Evolutionary conservation across 768 basidiomycete genomes (phyloP).

Genomic region (Boletellus ananiceps): DNA sequence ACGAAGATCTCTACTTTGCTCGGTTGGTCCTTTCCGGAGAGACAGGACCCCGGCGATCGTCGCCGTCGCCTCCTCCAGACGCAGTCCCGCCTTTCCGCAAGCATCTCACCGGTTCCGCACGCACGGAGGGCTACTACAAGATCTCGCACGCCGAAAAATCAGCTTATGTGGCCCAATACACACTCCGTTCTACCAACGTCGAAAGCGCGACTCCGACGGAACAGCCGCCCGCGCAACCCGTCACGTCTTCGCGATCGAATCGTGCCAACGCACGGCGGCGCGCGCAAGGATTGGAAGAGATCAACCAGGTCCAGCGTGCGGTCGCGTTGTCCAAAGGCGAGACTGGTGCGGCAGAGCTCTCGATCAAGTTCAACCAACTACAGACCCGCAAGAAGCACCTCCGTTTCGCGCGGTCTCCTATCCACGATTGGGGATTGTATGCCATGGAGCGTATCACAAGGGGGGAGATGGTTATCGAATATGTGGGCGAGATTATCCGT

Average conservation of each 20-base stretch:
- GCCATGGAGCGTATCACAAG: conserved; percentile 92
- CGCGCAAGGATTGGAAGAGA: conserved; percentile 90
- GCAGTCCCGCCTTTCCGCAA: conserved; percentile 56
- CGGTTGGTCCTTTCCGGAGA: conserved; percentile 35
- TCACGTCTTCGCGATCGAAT: conserved; percentile 81
- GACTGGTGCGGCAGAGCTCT: conserved; percentile 61
- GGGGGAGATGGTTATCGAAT: conserved; percentile 99
- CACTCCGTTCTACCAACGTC: conserved; percentile 50
- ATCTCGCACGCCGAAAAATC: conserved; percentile 90
- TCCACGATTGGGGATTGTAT: conserved; percentile 98
- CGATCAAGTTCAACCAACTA: conserved; percentile 98
- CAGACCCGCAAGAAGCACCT: conserved; percentile 98
- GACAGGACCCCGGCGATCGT: conserved; percentile 19
- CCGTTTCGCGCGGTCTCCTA: conserved; percentile 89
- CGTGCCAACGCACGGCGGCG: conserved; percentile 89
- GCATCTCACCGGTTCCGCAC: conserved; percentile 81
- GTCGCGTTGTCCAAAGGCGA: conserved; percentile 74
- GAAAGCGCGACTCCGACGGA: conserved; percentile 37
- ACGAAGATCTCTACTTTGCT: conserved; percentile 84
- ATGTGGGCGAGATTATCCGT: conserved; percentile 95
- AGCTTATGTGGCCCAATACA: conserved; percentile 87
- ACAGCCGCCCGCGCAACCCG: conserved; percentile 47
- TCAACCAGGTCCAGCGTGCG: conserved; percentile 84
- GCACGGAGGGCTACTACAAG: conserved; percentile 95
- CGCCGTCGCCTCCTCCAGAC: conserved; percentile 35